Base-by-base conservation (phyloP, 192 early-diverging fungal genomes). In the Chytriomyces sp. region DNA sequence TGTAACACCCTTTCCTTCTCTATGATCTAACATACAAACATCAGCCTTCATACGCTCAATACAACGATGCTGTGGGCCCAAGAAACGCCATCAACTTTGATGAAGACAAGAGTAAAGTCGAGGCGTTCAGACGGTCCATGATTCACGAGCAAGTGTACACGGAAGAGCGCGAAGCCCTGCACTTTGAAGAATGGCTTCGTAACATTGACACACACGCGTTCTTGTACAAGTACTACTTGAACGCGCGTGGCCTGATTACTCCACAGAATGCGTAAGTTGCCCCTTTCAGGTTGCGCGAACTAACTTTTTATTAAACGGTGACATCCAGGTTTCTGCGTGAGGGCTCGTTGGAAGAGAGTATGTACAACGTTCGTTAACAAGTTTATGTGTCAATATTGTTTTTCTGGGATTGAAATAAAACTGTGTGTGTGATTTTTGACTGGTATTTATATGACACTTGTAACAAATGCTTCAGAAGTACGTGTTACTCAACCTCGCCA, bases 191-290 rank as follows among this genome's bases (percentile, higher is more conserved):
- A 45, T 86, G 85, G 85, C 45, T 79, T 11, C 79, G 82, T 44
- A 62, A 66, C 53, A 77, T 86, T 45, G 85, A 86, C 79, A 24
- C 61, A 20, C 78, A 76, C 67, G 78, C 85, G 26, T 86, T 86
- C 82, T 74, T 86, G 62, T 86, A 86, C 82, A 82, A 83, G n/a
- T 80, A 80, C 69, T 86, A 49, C 77, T 79, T 86, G 35, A 86
- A 86, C 79, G 26, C 79, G 26, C 67, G 85, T 4, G 85, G 85
- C 75, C 68, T 86, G 11, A 76, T 86, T 49, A 44, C 20, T n/a
- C 75, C 78, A 7, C 76, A 73, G 63, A 77, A 53, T 61, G 68
- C 77, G 77, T 78, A 63, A 35, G 35, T 35, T 35, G 35, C 2
- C 35, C 35, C 35, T 4, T 35, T 35, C 35, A 35, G 0, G 3